Percentiles rank a stretch among this genome's conserved stretches.
phyloP scores from a whole-genome alignment of 495 filamentous ascomycete species.

The Aspergillus cristatus region DNA sequence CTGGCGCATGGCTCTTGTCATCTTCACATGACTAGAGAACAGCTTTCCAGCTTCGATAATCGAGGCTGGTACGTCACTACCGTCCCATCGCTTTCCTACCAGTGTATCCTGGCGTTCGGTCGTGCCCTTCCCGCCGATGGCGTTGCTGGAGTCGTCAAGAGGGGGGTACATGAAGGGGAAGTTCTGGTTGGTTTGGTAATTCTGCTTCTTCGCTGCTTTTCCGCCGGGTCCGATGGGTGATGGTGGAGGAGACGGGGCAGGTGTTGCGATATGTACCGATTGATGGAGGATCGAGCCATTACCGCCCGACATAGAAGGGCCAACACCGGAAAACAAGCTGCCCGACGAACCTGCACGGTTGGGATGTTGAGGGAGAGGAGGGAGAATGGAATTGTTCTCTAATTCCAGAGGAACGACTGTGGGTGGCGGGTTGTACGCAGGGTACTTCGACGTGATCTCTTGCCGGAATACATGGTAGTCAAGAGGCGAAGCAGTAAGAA shows the following conservation, averaged over 20 bases:
- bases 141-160: conserved; percentile 70
- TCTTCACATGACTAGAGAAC: conserved; percentile 80
- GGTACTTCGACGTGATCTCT: conserved; percentile 98
- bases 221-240: conserved; percentile 80
- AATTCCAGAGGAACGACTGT: conserved; percentile 77
- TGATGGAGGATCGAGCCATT: conserved; percentile 84
- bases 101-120: conserved; percentile 66
- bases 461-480: conserved; percentile 96
- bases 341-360: conserved; percentile 37
- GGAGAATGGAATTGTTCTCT: conserved; percentile 83
- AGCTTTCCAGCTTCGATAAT: conserved; percentile 93
- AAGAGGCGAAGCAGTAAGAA: conserved; percentile 85
- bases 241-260: conserved; percentile 92
- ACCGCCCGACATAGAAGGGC: conserved; percentile 30
- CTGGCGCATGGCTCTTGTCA: conserved; percentile 83
- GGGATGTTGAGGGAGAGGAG: conserved; percentile 68
- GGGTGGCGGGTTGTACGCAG: conserved; percentile 84
- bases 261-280: conserved; percentile 95
- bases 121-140: conserved; percentile 75
- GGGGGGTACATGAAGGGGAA: conserved; percentile 98
- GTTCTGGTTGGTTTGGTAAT: conserved; percentile 98
- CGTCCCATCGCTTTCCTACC: conserved; percentile 77
- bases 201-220: conserved; percentile 95
- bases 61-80: conserved; percentile 80
- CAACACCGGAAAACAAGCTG: conserved; percentile 34